phyloP scores from a whole-genome alignment of 1,284 basidiomycete species.

The Prillingera fragicola region DNA sequence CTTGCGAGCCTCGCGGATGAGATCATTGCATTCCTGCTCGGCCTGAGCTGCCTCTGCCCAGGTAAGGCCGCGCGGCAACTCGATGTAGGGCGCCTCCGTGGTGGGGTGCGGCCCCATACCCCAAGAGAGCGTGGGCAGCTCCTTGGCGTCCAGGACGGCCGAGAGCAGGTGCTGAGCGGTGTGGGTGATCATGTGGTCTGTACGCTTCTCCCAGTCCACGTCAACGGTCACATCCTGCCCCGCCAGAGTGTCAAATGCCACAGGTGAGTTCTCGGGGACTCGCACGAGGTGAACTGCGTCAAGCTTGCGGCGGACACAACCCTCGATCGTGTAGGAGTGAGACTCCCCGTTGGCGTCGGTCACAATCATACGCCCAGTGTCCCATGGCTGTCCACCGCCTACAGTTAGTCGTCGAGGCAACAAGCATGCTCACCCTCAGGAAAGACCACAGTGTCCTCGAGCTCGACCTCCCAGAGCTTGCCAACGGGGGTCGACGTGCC shows the following conservation, averaged over 20 bases:
- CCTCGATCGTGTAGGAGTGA: slow-evolving; percentile 59
- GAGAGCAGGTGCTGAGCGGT: slow-evolving; percentile 79
- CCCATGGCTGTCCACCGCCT: slow-evolving; percentile 79
- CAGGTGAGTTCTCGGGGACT: slow-evolving; percentile 36
- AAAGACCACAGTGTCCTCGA: slow-evolving; percentile 79
- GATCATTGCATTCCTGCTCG: slow-evolving; percentile 62
- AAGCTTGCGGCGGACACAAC: slow-evolving; percentile 65
- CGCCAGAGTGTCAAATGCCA: slow-evolving; percentile 43
- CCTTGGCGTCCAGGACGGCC: slow-evolving; percentile 65
- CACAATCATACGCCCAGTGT: slow-evolving; percentile 60
- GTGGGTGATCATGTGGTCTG: slow-evolving; percentile 79
- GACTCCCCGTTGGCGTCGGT: slow-evolving; percentile 41
- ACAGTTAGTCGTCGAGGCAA: slow-evolving; percentile 2
- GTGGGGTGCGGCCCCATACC: slow-evolving; percentile 52
- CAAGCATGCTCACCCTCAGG: slow-evolving; percentile 56
- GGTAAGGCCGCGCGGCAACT: slow-evolving; percentile 65
- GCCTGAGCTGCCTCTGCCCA: slow-evolving; percentile 59
- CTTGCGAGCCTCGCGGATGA: slow-evolving; percentile 46
- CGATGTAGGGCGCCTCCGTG: slow-evolving; percentile 67
- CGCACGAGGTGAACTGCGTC: slow-evolving; percentile 72
- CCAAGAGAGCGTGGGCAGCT: slow-evolving; percentile 78
- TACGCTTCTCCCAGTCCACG: slow-evolving; percentile 62
- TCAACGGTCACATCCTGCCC: slow-evolving; percentile 58
- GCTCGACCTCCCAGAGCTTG: slow-evolving; percentile 53
- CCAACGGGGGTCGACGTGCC: slow-evolving; percentile 13